Conservation (phyloP, 2,329 filamentous ascomycete species). For the Nigrospora osmanthi region DNA sequence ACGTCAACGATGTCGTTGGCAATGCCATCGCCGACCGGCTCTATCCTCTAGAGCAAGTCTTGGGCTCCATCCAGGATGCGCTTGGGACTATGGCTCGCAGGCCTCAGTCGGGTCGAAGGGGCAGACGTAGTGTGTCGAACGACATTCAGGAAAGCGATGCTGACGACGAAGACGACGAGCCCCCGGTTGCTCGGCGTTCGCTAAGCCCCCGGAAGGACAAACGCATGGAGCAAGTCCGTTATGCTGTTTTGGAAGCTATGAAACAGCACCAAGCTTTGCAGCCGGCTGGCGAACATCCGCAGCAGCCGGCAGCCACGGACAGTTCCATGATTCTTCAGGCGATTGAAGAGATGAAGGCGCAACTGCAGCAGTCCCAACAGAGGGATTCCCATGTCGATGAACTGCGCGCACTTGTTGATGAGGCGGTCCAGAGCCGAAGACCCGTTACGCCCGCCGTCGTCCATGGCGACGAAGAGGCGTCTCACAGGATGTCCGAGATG, state of each 20-base stretch:
- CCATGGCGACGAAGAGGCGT: slow-evolving; percentile 41
- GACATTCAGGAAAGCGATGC: slow-evolving; percentile 78
- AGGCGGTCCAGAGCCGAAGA: slow-evolving; percentile 51
- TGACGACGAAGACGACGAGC: slow-evolving; percentile 83
- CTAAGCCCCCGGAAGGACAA: slow-evolving; percentile 73
- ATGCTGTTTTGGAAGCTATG: slow-evolving; percentile 67
- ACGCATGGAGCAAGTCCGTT: slow-evolving; percentile 74
- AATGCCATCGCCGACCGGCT: slow-evolving; percentile 69
- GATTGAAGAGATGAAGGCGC: slow-evolving; percentile 54
- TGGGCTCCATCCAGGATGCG: slow-evolving; percentile 67
- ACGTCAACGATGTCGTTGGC: slow-evolving; percentile 80
- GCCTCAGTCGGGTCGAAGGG: slow-evolving; percentile 47
- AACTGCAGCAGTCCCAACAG: slow-evolving; percentile 36
- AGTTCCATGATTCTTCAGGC: slow-evolving; percentile 56
- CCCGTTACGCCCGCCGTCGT: slow-evolving; percentile 37
- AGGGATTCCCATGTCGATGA: slow-evolving; percentile 41
- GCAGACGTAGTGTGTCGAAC: slow-evolving; percentile 60
- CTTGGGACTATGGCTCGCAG: slow-evolving; percentile 50
- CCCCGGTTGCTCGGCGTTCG: slow-evolving; percentile 53
- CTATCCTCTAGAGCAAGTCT: slow-evolving; percentile 70
- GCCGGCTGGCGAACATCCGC: slow-evolving; percentile 15
- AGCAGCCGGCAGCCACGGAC: slow-evolving; percentile 21
- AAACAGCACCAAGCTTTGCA: slow-evolving; percentile 40
- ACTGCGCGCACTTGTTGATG: slow-evolving; percentile 55
- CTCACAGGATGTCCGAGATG: slow-evolving; percentile 48